Evolutionary conservation across 1,284 basidiomycete species (phyloP), one percentile per base, ranked within the genome.

Genomic region (Ganoderma sinense): DNA sequence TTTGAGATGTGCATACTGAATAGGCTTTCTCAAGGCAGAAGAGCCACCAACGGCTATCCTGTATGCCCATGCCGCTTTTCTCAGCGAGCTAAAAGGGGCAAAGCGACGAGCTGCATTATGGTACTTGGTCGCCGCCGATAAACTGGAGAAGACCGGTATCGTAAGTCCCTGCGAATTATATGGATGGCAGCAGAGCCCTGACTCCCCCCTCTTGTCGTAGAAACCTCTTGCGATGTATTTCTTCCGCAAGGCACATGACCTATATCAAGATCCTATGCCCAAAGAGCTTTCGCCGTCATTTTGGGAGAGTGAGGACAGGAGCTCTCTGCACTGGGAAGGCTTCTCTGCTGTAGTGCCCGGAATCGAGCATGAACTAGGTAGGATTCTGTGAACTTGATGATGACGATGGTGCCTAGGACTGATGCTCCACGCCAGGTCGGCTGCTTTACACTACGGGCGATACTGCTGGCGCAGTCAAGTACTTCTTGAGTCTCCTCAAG

Each of bases 211-310:
- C 20, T 13, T 36, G 11, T 13, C 8, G 14, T 41, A 94, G 93
- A 95, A 93, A 91, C 90, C 92, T 2, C 78, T 95, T 64, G 94
- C 94, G 0, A 91, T 93, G 85, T 88, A 92, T 77, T 92, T 94
- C 76, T 85, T 95, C 45, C 88, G 89, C 11, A 87, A 84, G 77
- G 90, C 93, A 18, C 89, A 90, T 70, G 85, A 86, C 23, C 80
- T 93, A 36, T 93, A 89, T 77, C 83, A 80, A 40, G 75, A 80
- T 16, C 83, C 80, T 41, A 84, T 86, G 0, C 76, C 80, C 45
- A 92, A 91, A 75, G 80, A 80, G 26, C 77, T 95, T 16, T 95
- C 94, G 0, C 91, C 91, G 1, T 91, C 90, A 18, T 94, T 94
- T 78, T 94, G 91, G 89, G 88, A 91, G 43, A 87, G 91, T 6